phyloP scores from a whole-genome alignment of 305 asterid species.

The Fraxinus paxiana region DNA sequence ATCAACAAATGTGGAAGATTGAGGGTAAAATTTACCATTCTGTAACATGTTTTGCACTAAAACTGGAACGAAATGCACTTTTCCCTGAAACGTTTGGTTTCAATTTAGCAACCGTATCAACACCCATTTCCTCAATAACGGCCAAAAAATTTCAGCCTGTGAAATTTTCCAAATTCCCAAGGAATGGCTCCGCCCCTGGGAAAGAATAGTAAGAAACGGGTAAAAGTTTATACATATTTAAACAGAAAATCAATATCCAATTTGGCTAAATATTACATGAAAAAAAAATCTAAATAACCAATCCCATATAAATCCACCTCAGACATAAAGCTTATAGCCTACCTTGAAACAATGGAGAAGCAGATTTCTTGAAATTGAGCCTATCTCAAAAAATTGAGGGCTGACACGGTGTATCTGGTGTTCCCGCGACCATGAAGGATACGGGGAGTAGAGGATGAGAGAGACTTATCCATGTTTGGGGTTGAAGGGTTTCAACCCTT shows the following conservation, averaged over 20 bases:
- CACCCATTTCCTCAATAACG: slow-evolving; percentile 54
- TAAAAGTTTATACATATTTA: neutral
- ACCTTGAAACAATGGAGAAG: neutral
- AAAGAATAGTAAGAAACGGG: neutral
- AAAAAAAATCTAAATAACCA: neutral
- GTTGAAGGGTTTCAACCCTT: too few relatives aligned
- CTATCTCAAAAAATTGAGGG: neutral
- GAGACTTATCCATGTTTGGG: too few relatives aligned
- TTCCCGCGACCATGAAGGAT: too few relatives aligned
- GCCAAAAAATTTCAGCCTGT: slow-evolving; percentile 24
- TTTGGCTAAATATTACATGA: neutral
- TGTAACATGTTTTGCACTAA: slow-evolving; percentile 66
- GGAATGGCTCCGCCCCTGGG: neutral
- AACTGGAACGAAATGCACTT: slow-evolving; percentile 71
- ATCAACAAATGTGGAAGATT: neutral
- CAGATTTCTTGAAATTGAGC: neutral
- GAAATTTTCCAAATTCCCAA: neutral
- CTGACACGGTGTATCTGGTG: neutral
- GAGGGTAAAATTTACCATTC: slow-evolving; percentile 50
- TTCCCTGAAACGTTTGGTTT: slow-evolving; percentile 78
- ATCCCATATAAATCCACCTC: neutral
- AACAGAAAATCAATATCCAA: neutral
- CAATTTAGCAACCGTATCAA: slow-evolving; percentile 62
- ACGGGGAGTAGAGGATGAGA: too few relatives aligned
- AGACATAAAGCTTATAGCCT: neutral